Evolutionary conservation across 2,329 filamentous ascomycete species (phyloP).

Genomic region (Mycosphaerella sp.): DNA sequence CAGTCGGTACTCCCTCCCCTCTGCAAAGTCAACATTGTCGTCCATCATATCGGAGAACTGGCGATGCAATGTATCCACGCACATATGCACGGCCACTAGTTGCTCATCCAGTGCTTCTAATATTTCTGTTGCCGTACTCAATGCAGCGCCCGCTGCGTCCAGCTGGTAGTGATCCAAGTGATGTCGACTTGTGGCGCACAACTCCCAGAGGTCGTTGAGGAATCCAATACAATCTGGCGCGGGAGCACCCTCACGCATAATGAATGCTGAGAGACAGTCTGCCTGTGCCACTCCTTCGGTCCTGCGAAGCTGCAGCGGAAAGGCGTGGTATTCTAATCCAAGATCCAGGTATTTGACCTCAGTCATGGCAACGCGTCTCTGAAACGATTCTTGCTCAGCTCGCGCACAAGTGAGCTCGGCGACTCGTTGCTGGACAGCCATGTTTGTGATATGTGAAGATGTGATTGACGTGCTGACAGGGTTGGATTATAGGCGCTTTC

Average conservation of each 20-base stretch:
- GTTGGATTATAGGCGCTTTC: neutral
- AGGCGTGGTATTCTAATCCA: slow-evolving; percentile 12
- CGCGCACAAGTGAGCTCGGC: neutral
- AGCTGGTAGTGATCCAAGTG: neutral
- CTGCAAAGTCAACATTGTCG: neutral
- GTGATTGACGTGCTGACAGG: neutral
- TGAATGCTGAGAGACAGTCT: slow-evolving; percentile 2
- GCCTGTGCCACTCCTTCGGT: neutral
- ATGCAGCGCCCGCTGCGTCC: neutral
- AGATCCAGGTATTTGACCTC: slow-evolving; percentile 11
- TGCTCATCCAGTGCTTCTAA: slow-evolving; percentile 10
- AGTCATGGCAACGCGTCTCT: neutral
- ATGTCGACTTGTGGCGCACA: neutral
- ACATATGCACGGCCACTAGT: slow-evolving; percentile 6
- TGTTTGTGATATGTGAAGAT: neutral
- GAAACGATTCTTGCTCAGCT: neutral
- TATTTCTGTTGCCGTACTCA: slow-evolving; percentile 3
- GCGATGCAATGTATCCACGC: slow-evolving; percentile 8
- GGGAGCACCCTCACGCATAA: neutral
- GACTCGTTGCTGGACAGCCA: slow-evolving; percentile 1
- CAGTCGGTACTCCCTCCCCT: slow-evolving; percentile 8
- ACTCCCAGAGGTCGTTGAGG: slow-evolving; percentile 3
- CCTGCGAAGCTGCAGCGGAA: slow-evolving; percentile 5
- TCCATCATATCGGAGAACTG: slow-evolving; percentile 9
- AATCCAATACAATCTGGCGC: slow-evolving; percentile 8